Evolutionary conservation across 805 yeast genomes (phyloP), one percentile per base, ranked within the genome.

Genomic region (Saccharomycopsis babjevae): DNA sequence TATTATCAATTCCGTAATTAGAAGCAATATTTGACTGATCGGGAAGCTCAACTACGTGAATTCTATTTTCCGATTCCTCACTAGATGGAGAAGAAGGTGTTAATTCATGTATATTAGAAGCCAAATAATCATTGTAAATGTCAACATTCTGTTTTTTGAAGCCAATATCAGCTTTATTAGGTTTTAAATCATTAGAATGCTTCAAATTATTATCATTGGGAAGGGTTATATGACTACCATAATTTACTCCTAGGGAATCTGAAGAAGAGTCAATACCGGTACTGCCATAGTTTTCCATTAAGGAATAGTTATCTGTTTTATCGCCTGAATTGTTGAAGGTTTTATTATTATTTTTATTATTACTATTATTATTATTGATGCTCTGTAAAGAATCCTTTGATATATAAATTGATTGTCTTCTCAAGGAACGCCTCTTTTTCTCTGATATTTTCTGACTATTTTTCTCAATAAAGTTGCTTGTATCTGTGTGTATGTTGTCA

Each of bases 391-490:
- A 46, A 10, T 69, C 67, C 58, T 68, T 68, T 28, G 69, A 68
- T 38, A 71, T 66, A 55, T 71, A 72, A 20, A 61, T 62, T 22
- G 64, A 22, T 57, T 64, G 25, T 52, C 61, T 30, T 59, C 59
- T 40, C 55, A 63, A n/a, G 50, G 67, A 40, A 34, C 38, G 46
- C 32, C 61, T 22, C 50, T 50, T 56, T 20, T 34, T 54, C 16
- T 50, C 43, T 15, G 52, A 59, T 20, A 22, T 25, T 4, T 50
- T 55, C 54, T 16, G 20, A 30, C 5, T 28, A n/a, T 30, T 20
- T 18, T 11, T 40, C 42, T 13, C 32, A 5, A 15, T 32, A 5
- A 11, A 7, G 16, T 54, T 54, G 34, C 25, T 38, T 36, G n/a
- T 55, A 25, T 25, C 43, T 54, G 20, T 36, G 38, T 22, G 38